These are phyloP conservation scores for Brettanomyces anomalus DNA, from an alignment of 805 yeast species.

Conservation along the genomic window DNA sequence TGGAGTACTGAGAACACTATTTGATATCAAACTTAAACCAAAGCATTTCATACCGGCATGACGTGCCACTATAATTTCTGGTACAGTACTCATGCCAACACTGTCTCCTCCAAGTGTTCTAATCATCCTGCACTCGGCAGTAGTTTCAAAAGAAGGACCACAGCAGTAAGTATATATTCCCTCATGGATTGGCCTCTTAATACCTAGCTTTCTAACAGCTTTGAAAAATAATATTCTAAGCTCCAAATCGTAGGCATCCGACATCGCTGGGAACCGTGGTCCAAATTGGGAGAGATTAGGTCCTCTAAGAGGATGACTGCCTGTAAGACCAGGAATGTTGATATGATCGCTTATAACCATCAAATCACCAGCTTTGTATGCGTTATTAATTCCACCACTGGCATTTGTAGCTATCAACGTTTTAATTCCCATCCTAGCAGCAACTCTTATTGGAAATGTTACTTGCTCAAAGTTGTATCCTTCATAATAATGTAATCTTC, in stretches of 20 bases:
- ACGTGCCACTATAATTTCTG: slow-evolving; percentile 89
- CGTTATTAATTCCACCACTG: slow-evolving; percentile 77
- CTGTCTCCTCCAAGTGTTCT: slow-evolving; percentile 77
- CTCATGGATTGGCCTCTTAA: slow-evolving; percentile 65
- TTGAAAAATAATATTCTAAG: slow-evolving; percentile 54
- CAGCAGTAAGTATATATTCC: slow-evolving; percentile 80
- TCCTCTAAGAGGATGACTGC: slow-evolving; percentile 81
- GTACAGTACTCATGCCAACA: slow-evolving; percentile 97
- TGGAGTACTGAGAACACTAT: slow-evolving; percentile 61
- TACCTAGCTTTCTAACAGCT: slow-evolving; percentile 34
- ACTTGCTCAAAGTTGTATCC: slow-evolving; percentile 80
- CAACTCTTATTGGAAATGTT: slow-evolving; percentile 77
- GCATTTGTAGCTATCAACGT: slow-evolving; percentile 86
- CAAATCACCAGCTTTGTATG: slow-evolving; percentile 72
- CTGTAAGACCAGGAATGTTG: slow-evolving; percentile 85
- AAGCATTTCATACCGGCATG: slow-evolving; percentile 77
- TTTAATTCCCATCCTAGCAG: slow-evolving; percentile 52
- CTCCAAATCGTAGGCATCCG: slow-evolving; percentile 80
- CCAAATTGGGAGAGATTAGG: slow-evolving; percentile 75
- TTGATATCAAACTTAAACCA: slow-evolving; percentile 82
- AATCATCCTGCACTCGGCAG: slow-evolving; percentile 84
- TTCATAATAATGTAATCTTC: slow-evolving; percentile 86
- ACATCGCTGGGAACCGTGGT: slow-evolving; percentile 77
- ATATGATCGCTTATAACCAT: slow-evolving; percentile 89
- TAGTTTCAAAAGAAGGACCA: slow-evolving; percentile 90